Conservation (phyloP, 202 grass and related monocot genomes). For the Saccharum hybrid region DNA sequence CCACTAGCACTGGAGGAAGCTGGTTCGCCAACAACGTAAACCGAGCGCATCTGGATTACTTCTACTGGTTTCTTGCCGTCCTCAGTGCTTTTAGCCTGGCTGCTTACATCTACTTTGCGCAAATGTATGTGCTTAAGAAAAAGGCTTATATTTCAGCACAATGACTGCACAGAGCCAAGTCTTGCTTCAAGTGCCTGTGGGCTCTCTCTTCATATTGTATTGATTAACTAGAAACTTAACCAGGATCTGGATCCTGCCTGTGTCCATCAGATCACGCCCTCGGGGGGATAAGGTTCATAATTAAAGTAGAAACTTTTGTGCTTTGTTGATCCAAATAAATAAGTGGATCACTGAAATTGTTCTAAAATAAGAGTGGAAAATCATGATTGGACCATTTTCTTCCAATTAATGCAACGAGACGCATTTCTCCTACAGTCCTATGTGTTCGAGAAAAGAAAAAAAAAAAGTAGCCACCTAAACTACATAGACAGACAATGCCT, state of each 20-base stretch:
- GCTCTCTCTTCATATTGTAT: neutral
- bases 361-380: too few relatives aligned
- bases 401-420: too few relatives aligned
- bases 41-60: slow-evolving; percentile 62
- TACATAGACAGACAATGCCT: neutral
- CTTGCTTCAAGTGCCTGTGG: neutral
- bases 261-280: neutral
- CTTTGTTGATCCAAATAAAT: too few relatives aligned
- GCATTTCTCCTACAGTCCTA: too few relatives aligned
- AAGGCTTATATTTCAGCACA: slow-evolving; percentile 27
- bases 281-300: neutral
- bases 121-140: slow-evolving; percentile 51
- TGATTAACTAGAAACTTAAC: neutral
- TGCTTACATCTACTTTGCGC: slow-evolving; percentile 48
- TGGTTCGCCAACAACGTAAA: slow-evolving; percentile 69
- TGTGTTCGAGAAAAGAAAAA: too few relatives aligned
- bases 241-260: neutral
- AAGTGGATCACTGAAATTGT: too few relatives aligned
- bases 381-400: too few relatives aligned
- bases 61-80: slow-evolving; percentile 62
- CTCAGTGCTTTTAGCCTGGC: slow-evolving; percentile 46
- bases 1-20: slow-evolving; percentile 37
- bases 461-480: neutral
- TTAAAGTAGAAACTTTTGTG: neutral
- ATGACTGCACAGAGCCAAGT: neutral